These are phyloP conservation scores for Danielia oregonensis DNA, from an alignment of 805 yeast genomes.

Conservation along the genomic window DNA sequence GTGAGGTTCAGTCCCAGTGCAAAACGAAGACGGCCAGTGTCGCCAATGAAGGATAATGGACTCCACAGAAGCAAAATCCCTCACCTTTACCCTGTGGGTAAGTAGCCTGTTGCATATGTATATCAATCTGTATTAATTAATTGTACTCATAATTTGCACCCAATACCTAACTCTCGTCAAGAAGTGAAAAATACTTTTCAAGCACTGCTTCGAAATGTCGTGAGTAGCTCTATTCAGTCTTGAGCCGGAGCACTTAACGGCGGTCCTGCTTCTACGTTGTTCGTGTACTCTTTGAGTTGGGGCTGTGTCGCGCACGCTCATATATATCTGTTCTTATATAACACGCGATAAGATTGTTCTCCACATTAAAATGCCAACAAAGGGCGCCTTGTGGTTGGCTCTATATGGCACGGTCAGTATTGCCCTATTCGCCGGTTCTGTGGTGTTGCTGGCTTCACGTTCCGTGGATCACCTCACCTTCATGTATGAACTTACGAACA, in stretches of 20 bases:
- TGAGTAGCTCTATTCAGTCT: no score
- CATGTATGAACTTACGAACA: conserved; percentile 14
- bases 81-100: conserved; percentile 6
- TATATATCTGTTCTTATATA: no score
- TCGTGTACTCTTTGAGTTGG: no score
- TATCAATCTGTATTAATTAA: no score
- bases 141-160: no score
- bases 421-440: conserved; percentile 7
- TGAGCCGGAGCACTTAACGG: no score
- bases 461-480: conserved; percentile 13
- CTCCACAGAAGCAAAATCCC: conserved; percentile 11
- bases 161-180: no score
- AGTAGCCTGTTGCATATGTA: no score
- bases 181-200: no score
- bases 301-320: no score
- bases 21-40: conserved; percentile 9
- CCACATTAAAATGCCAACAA: conserved; percentile 1
- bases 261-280: no score
- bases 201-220: no score
- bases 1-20: conserved; percentile 1
- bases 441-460: conserved; percentile 9
- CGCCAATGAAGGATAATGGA: conserved; percentile 7
- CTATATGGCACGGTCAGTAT: conserved; percentile 12
- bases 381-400: conserved; percentile 3
- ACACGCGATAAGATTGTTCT: conserved; percentile 10